Evolutionary conservation across 257 asterid species (phyloP).

Genomic region (Capsicum rhomboideum): DNA sequence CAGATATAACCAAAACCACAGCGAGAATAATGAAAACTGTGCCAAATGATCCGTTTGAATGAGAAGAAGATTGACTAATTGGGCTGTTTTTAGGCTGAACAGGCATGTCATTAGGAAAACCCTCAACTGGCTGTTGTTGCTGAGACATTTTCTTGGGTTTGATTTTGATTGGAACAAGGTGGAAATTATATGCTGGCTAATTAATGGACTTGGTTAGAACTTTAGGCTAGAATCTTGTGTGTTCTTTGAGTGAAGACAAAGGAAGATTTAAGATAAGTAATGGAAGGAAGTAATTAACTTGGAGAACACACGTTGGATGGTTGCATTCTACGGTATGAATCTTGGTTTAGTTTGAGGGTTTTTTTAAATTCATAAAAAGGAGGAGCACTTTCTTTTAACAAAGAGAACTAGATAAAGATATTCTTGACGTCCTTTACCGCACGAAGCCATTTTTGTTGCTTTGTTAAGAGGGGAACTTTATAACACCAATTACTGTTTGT

Average conservation of each 20-base stretch:
- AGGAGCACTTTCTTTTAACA: neutral
- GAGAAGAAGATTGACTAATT: neutral
- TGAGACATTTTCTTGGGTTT: neutral
- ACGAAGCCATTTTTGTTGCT: neutral
- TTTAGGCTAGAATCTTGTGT: neutral
- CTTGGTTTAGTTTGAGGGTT: neutral
- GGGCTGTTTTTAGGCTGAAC: neutral
- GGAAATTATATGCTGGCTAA: neutral
- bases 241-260: neutral
- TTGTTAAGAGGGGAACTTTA: neutral
- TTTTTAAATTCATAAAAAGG: neutral
- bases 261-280: neutral
- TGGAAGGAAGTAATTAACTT: neutral
- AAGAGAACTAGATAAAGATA: neutral
- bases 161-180: neutral
- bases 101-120: neutral
- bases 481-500: too few relatives aligned
- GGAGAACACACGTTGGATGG: neutral
- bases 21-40: neutral
- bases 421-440: neutral
- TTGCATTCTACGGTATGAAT: neutral
- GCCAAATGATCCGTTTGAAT: constrained; percentile 2
- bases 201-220: neutral
- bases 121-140: neutral
- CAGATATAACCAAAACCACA: neutral